phyloP scores from a whole-genome alignment of 2,329 filamentous ascomycete genomes.

The Dendryphion nanum region DNA sequence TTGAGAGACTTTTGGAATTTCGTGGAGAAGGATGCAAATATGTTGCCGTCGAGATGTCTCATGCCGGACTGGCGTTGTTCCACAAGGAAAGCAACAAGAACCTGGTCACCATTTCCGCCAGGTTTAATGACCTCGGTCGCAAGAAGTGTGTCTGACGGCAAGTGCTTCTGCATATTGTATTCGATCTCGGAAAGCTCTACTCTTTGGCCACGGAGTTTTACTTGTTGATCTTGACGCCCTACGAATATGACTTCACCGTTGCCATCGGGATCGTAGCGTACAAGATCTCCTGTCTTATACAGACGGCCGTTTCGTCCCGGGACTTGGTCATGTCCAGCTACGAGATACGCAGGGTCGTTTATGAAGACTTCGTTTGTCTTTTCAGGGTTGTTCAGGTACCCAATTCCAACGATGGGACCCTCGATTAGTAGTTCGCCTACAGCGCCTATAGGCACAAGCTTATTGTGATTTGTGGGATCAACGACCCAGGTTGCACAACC shows the following conservation, averaged over 20 bases:
- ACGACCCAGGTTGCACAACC: constrained; percentile 42
- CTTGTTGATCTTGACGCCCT: constrained; percentile 38
- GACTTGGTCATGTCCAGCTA: constrained; percentile 59
- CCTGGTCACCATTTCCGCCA: constrained; percentile 28
- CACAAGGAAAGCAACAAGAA: constrained; percentile 33
- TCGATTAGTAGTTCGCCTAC: constrained; percentile 59
- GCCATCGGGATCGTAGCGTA: constrained; percentile 51
- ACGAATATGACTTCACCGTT: constrained; percentile 37
- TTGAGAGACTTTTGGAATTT: constrained; percentile 27
- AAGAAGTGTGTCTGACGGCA: constrained; percentile 38
- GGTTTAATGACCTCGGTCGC: constrained; percentile 52
- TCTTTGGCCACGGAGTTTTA: constrained; percentile 43
- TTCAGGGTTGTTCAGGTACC: constrained; percentile 35
- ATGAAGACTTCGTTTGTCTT: constrained; percentile 40
- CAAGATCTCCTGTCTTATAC: constrained; percentile 35
- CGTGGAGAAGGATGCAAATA: constrained; percentile 31
- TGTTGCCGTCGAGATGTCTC: constrained; percentile 29
- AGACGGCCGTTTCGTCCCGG: constrained; percentile 49
- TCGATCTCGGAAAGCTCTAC: constrained; percentile 41
- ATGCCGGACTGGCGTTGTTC: constrained; percentile 30
- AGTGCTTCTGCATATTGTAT: constrained; percentile 41
- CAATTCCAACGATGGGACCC: constrained; percentile 49
- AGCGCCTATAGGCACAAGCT: constrained; percentile 38
- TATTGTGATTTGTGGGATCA: constrained; percentile 40
- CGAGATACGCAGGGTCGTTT: constrained; percentile 58